Evolutionary conservation across 2,329 filamentous ascomycete genomes (phyloP).

Genomic region (Fusarium nematophilum): DNA sequence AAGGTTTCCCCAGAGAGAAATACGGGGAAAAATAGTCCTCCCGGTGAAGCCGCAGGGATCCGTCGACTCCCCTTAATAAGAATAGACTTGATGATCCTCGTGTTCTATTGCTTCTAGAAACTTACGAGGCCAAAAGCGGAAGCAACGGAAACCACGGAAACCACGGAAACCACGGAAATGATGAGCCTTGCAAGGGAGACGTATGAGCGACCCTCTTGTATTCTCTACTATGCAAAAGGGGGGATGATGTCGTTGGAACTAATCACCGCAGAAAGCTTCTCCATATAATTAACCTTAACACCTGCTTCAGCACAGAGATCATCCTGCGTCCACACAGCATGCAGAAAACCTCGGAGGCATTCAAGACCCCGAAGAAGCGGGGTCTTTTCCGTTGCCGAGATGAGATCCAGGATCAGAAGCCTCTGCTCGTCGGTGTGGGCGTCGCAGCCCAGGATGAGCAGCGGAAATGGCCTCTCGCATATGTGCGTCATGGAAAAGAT

Average conservation of each 20-base stretch:
- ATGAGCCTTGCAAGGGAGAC: too few species aligned
- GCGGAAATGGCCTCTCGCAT: slow-evolving; percentile 5
- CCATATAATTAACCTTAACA: background rate
- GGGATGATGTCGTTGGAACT: background rate
- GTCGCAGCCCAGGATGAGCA: slow-evolving; percentile 8
- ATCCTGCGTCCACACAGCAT: background rate
- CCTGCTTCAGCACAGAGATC: background rate
- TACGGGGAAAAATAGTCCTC: too few species aligned
- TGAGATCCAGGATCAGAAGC: background rate
- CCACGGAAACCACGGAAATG: too few species aligned
- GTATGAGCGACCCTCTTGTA: too few species aligned
- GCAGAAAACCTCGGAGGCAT: background rate
- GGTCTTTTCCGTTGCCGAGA: slow-evolving; percentile 5
- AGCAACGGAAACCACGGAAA: too few species aligned
- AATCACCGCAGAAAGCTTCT: background rate
- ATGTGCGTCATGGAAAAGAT: background rate
- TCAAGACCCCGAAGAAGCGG: background rate
- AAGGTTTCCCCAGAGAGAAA: too few species aligned
- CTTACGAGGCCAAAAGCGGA: too few species aligned
- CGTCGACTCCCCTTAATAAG: too few species aligned
- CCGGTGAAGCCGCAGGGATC: too few species aligned
- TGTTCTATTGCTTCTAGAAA: too few species aligned
- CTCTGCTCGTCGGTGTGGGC: slow-evolving; percentile 5
- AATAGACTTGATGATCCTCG: too few species aligned
- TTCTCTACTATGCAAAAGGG: background rate